Evolutionary conservation across 2,329 filamentous ascomycete species (phyloP).

Genomic region (Harringtonia aguacate): DNA sequence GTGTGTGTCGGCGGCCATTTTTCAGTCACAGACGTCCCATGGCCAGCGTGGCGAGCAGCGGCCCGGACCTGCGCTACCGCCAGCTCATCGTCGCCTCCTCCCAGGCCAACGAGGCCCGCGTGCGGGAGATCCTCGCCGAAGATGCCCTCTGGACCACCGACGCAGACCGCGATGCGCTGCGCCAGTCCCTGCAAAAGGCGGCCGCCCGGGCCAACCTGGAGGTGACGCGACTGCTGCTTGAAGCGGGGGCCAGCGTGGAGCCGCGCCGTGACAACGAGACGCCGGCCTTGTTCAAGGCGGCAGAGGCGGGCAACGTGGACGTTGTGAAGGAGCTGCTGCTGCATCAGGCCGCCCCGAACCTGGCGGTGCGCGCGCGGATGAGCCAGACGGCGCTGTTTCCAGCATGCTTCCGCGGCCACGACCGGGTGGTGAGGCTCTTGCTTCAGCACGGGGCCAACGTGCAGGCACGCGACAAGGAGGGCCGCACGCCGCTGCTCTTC

Average conservation of each 20-base stretch:
- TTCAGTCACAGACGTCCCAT: too few relatives aligned
- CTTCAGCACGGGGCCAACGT: conserved; percentile 23
- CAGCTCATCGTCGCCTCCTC: conserved; percentile 24
- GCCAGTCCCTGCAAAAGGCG: conserved; percentile 26
- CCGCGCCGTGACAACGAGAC: conserved; percentile 22
- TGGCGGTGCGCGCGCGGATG: conserved; percentile 14
- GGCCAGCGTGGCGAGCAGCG: conserved; percentile 25
- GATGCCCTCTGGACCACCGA: conserved; percentile 21
- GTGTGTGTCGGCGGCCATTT: too few relatives aligned
- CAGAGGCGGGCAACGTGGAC: conserved; percentile 23
- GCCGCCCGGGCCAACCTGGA: conserved; percentile 23
- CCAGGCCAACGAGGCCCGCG: conserved; percentile 24
- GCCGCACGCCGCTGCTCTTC: conserved; percentile 24
- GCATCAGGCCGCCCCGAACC: conserved; percentile 21
- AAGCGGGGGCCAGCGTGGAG: conserved; percentile 25
- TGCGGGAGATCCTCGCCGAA: conserved; percentile 24
- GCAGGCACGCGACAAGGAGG: conserved; percentile 22
- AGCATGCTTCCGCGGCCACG: conserved; percentile 22
- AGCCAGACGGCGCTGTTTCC: conserved; percentile 26
- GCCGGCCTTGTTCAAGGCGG: conserved; percentile 26
- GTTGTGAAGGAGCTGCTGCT: conserved; percentile 23
- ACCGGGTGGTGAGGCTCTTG: conserved; percentile 20
- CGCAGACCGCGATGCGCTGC: conserved; percentile 24
- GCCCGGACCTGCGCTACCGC: conserved; percentile 25
- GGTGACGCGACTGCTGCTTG: conserved; percentile 25